Evolutionary conservation across 495 filamentous ascomycete species (phyloP).

Genomic region (Talaromyces trachyspermus): DNA sequence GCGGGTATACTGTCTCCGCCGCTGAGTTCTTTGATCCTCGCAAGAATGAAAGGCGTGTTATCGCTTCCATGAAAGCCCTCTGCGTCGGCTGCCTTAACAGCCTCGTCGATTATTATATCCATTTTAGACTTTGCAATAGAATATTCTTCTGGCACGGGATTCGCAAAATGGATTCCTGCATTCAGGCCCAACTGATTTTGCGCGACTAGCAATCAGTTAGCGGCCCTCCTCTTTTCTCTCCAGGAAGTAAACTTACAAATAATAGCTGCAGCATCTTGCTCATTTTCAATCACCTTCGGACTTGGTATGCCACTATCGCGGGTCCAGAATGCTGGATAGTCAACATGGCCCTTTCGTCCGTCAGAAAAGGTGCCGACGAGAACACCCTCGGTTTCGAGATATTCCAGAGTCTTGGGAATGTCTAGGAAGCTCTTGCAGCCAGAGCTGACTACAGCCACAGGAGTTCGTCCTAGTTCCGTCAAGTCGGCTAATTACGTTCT

Average conservation of each 20-base stretch:
- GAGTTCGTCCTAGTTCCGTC: constrained; percentile 87
- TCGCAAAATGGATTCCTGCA: constrained; percentile 77
- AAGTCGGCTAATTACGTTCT: constrained; percentile 57
- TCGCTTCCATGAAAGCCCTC: constrained; percentile 64
- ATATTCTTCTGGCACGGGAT: constrained; percentile 68
- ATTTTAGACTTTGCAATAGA: constrained; percentile 69
- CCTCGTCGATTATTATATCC: constrained; percentile 62
- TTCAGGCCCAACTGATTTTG: constrained; percentile 56
- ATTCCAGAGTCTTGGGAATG: constrained; percentile 84
- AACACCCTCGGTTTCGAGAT: constrained; percentile 88
- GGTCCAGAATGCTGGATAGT: constrained; percentile 87
- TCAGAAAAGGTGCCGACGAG: constrained; percentile 84
- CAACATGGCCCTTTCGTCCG: constrained; percentile 55
- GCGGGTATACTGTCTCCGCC: constrained; percentile 61
- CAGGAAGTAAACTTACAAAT: constrained; percentile 50
- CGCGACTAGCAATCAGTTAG: constrained; percentile 40
- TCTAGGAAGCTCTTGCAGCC: constrained; percentile 96
- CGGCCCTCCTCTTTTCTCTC: neutral
- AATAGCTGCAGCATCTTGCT: constrained; percentile 77
- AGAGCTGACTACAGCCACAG: constrained; percentile 79
- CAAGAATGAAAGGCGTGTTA: constrained; percentile 84
- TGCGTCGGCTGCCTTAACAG: constrained; percentile 62
- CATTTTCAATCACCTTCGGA: constrained; percentile 63
- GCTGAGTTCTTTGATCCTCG: constrained; percentile 74
- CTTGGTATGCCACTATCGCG: constrained; percentile 76